Evolutionary conservation across 2,329 filamentous ascomycete species (phyloP), one percentile per base, ranked within the genome.

Genomic region (Epicoccum sorghinum): DNA sequence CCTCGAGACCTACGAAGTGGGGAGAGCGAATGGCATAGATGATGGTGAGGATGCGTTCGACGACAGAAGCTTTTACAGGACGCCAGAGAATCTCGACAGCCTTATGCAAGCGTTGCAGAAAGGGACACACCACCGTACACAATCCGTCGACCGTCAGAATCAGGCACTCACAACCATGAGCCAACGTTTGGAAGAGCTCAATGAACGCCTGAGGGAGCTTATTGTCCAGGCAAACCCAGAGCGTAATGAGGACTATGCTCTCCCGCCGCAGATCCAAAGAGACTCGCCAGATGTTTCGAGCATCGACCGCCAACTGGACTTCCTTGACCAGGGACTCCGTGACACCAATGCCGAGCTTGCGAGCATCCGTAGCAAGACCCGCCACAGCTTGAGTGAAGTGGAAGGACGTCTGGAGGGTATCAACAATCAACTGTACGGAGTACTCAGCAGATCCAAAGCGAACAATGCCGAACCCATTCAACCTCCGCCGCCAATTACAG

Each of bases 31-130:
- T 64, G 78, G 80, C 14, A 24, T 44, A 33, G 70, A 79, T 1
- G 78, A 78, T 35, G 83, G 85, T 13, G 82, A 85, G 6, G 77
- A 86, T 53, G 83, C 88, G 42, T 92, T 96, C 65, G 90, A 96
- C 66, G 90, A 95, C 60, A 82, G 86, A 53, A 90, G 86, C 67
- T 78, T 91, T 7, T 95, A 93, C 68, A 80, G 83, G 47, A 82
- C 87, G 9, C 83, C 89, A 5, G 89, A 91, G 61, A 83, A 85
- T 54, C 73, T 87, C 18, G 86, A 89, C 58, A 81, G 61, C 44
- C 64, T 77, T 4, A 73, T 76, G 69, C 66, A 68, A 24, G 71
- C 68, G 23, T 55, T 74, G 18, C 74, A 73, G 44, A 74, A 72
- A 33, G 73, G 73, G 25, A 73, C 68, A 4, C 66, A 71, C 25